These are phyloP conservation scores for Hebeloma cylindrosporum DNA, from an alignment of 768 basidiomycete genomes.

Conservation along the genomic window DNA sequence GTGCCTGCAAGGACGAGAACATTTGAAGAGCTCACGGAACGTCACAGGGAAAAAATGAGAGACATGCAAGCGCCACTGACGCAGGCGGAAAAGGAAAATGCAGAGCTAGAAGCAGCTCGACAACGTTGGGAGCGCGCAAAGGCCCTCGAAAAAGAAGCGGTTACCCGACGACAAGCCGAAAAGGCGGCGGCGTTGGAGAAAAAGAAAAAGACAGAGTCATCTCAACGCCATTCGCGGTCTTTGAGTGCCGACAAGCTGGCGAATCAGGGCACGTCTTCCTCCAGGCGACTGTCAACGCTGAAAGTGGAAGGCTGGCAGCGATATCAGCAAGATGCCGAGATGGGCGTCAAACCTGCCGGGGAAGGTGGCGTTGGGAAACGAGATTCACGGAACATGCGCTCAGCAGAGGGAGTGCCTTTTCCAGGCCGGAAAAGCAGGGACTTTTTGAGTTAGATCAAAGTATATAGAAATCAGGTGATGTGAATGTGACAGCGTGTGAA, in stretches of 20 bases:
- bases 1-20: slow-evolving; percentile 60
- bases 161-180: slow-evolving; percentile 71
- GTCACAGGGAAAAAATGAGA: slow-evolving; percentile 82
- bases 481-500: slow-evolving; percentile 27
- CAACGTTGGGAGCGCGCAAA: slow-evolving; percentile 82
- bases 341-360: slow-evolving; percentile 16
- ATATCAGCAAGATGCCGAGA: slow-evolving; percentile 51
- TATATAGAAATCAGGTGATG: slow-evolving; percentile 19
- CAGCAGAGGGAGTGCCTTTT: slow-evolving; percentile 53
- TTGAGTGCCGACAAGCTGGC: slow-evolving; percentile 65
- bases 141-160: slow-evolving; percentile 70
- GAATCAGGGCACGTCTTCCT: slow-evolving; percentile 45
- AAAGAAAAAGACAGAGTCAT: slow-evolving; percentile 38
- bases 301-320: slow-evolving; percentile 88
- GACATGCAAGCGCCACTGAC: slow-evolving; percentile 84
- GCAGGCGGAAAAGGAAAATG: slow-evolving; percentile 75
- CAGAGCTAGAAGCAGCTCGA: slow-evolving; percentile 71
- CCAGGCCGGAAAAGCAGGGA: slow-evolving; percentile 44
- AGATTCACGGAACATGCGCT: slow-evolving; percentile 32
- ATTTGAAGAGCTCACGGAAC: slow-evolving; percentile 83
- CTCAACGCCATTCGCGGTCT: slow-evolving; percentile 48
- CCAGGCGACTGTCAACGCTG: slow-evolving; percentile 68
- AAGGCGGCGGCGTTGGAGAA: slow-evolving; percentile 57
- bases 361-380: slow-evolving; percentile 28
- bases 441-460: slow-evolving; percentile 32